Percentiles rank a stretch among this genome's conserved stretches.
These are phyloP conservation scores for Microcos paniculata DNA, from an alignment of 345 rosid genomes.

Conservation along the genomic window DNA sequence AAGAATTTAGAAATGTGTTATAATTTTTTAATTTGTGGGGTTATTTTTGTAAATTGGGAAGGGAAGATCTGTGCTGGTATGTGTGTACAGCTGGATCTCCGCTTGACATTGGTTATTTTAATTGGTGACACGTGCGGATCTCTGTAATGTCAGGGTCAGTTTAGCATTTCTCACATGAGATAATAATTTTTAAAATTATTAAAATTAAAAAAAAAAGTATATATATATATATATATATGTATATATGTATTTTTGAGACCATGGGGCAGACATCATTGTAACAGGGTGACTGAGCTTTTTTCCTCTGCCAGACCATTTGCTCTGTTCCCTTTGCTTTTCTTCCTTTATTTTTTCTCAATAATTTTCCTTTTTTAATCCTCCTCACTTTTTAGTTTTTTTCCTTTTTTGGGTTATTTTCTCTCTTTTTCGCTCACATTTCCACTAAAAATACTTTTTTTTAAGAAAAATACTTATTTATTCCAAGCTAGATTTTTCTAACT, in stretches of 20 bases:
- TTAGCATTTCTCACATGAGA: background rate
- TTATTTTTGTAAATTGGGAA: background rate
- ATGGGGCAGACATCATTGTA: background rate
- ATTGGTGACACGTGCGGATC: conserved; percentile 14
- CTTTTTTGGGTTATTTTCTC: background rate
- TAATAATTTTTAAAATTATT: background rate
- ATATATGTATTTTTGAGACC: background rate
- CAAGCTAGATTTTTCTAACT: background rate
- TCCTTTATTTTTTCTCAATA: background rate
- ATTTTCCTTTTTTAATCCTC: background rate
- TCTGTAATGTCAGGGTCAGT: conserved; percentile 11
- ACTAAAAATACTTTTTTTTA: background rate
- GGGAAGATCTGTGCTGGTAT: background rate
- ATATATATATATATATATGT: no score
- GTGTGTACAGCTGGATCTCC: background rate
- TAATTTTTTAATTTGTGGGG: background rate
- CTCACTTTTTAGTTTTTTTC: background rate
- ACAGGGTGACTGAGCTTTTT: background rate
- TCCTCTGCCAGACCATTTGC: conserved; percentile 30
- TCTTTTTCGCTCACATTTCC: background rate
- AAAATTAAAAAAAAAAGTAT: background rate
- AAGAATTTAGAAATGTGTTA: background rate
- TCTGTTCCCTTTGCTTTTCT: conserved; percentile 16
- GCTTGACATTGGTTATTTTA: background rate
- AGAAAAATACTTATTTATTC: background rate